phyloP scores from a whole-genome alignment of 2,329 filamentous ascomycete genomes.

The Aspergillus puulaauensis region DNA sequence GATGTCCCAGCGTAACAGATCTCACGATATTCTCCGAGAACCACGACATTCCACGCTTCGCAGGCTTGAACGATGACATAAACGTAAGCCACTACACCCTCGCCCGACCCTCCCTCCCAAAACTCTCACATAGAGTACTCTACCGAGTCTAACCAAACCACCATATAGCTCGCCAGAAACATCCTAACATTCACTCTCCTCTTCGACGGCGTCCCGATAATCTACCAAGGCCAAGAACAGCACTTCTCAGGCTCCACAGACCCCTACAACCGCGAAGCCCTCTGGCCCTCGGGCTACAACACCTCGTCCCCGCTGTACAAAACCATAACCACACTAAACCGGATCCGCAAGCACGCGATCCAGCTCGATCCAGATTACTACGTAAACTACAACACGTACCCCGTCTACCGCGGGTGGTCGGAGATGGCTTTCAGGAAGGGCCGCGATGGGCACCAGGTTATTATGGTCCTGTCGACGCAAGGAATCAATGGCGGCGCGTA shows the following conservation, averaged over 20 bases:
- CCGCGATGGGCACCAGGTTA: conserved; percentile 38
- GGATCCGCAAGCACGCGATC: conserved; percentile 44
- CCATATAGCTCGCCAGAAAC: conserved; percentile 54
- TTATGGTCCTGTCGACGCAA: conserved; percentile 47
- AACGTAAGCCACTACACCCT: conserved; percentile 8
- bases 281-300: conserved; percentile 55
- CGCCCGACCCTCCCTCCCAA: neutral
- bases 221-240: conserved; percentile 68
- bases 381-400: conserved; percentile 36
- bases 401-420: conserved; percentile 42
- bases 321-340: conserved; percentile 40
- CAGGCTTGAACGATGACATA: conserved; percentile 53
- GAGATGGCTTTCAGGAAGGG: conserved; percentile 50
- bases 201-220: conserved; percentile 59
- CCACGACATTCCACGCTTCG: conserved; percentile 58
- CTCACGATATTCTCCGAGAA: conserved; percentile 59
- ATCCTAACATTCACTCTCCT: conserved; percentile 62
- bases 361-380: conserved; percentile 41
- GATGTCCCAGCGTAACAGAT: conserved; percentile 43
- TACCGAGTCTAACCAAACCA: neutral
- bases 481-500: conserved; percentile 32
- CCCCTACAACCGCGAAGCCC: conserved; percentile 54
- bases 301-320: conserved; percentile 41
- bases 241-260: conserved; percentile 51
- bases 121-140: neutral